Conservation (phyloP, 1,139 yeast species). For the Nakaseomyces kungkrabaensis region DNA sequence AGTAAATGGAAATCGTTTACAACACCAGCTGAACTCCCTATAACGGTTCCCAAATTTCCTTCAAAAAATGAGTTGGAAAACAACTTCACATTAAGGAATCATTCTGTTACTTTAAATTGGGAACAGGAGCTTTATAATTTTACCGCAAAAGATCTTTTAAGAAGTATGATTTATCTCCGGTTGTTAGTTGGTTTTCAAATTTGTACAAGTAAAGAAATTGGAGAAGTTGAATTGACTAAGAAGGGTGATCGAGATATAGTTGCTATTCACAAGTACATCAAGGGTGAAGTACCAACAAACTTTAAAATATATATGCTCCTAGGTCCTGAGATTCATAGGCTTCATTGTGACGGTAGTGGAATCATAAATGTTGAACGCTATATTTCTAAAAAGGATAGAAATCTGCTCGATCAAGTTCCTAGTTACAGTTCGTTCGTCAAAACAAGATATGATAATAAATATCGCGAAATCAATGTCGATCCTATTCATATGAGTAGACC, state of each 20-base stretch:
- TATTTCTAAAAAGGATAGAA: constrained; percentile 28
- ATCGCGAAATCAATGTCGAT: constrained; percentile 49
- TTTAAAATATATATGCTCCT: constrained; percentile 61
- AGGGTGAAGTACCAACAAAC: constrained; percentile 42
- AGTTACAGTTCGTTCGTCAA: constrained; percentile 41
- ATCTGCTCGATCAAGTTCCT: constrained; percentile 26
- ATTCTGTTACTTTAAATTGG: constrained; percentile 31
- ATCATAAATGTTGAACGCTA: constrained; percentile 72
- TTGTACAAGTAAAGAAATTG: constrained; percentile 61
- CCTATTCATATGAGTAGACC: constrained; percentile 45
- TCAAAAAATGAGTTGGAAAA: constrained; percentile 51
- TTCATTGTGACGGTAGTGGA: constrained; percentile 60
- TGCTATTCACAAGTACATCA: constrained; percentile 14
- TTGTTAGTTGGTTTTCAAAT: constrained; percentile 84
- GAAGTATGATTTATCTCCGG: constrained; percentile 81
- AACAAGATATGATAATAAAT: constrained; percentile 67
- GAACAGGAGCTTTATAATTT: constrained; percentile 32
- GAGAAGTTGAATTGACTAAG: constrained; percentile 46
- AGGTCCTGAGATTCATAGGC: constrained; percentile 77
- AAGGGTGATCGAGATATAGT: constrained; percentile 32
- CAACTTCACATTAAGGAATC: constrained; percentile 45
- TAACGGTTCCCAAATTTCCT: constrained; percentile 72
- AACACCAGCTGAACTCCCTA: constrained; percentile 88
- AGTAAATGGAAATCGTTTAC: constrained; percentile 90
- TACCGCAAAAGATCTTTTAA: constrained; percentile 55